Base-by-base conservation (phyloP, 805 yeast species). In the Saturnispora sanitii region DNA sequence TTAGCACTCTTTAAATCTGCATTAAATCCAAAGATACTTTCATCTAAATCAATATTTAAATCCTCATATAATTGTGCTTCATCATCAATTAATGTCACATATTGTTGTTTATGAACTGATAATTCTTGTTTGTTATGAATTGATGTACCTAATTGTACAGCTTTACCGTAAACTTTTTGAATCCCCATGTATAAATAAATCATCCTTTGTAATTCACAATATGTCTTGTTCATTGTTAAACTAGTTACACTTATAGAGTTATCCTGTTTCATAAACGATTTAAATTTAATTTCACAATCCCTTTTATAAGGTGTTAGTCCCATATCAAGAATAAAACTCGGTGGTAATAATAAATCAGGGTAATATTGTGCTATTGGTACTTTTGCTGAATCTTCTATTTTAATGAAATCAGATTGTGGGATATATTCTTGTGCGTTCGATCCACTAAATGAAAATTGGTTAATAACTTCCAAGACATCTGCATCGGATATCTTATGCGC, bases 161-260 rank as follows among this genome's bases (percentile, higher is more conserved):
- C 66, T 3, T 45, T 48, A 4, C 69, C 70, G 18, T 57, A 56
- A 25, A 49, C 54, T 2, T 50, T 50, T 2, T 37, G 21, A 11
- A 36, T 42, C 5, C 68, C 60, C 17, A 67, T 60, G 48, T 71
- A 81, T 0, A 75, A 52, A 19, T 67, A 65, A 52, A 75, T 82
- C 44, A 70, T 66, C 16, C 62, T 66, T 31, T 75, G 60, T 35
- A 82, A 58, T 55, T 82, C 90, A 62, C 92, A 82, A 83, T 86
- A 82, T 13, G 67, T 57, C 25, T 70, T 65, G 15, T 33, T 33
- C 0, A 80, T 72, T 9, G 79, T 57, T 7, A 82, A 54, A 41
- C 67, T 70, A 0, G 88, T 79, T 4, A 81, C 86, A 1, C 77
- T 70, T 13, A 77, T 53, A 31, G 82, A 52, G 4, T 37, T 23